Base-by-base conservation (phyloP, 2,329 filamentous ascomycete genomes). In the Beauveria sp. region DNA sequence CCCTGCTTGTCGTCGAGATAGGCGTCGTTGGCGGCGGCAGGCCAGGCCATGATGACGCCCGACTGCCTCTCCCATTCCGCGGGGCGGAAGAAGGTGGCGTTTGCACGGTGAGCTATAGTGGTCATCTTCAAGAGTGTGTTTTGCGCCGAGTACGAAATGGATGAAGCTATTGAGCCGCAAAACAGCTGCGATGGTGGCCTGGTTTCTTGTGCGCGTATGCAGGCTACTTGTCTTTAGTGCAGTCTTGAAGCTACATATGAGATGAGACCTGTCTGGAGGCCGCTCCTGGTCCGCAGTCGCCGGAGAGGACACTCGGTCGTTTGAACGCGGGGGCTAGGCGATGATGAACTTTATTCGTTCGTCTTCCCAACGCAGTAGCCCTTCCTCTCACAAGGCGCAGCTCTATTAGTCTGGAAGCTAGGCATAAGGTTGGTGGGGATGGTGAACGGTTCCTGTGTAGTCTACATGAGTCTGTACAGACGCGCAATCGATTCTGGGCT, bases 11-110 rank as follows among this genome's bases (percentile, higher is more conserved):
- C 60, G 40, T 62, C 60, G n/a, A 40, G 38, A 48, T 62, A 62
- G 45, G 60, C 60, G 53, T 58, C 46, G 48, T 55, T 62, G 40
- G 52, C 60, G 38, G 46, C 46, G 40, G 60, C 45, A 3, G 60
- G 60, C 60, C 60, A 62, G 38, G 60, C 60, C 60, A 62, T 62
- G 40, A 62, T 58, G 38, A 58, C 48, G 20, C 60, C 60, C 38
- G 54, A 46, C 3, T 62, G 60, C 6, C 26, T 20, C n/a, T 58
- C 53, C 60, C 60, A 62, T 58, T 62, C 60, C 7, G 60, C 60
- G 5, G 60, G 54, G 14, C 54, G 60, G 26, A 58, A 56, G 40
- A 58, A 58, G 38, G 6, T 24, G 28, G 53, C 26, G n/a, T 20
- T 38, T 31, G 54, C 53, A 20, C 18, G 28, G 26, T 52, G 40